Percentiles rank a stretch among this genome's conserved stretches.
phyloP scores from a whole-genome alignment of 306 rosid genomes.

The Vigna nakashimae region DNA sequence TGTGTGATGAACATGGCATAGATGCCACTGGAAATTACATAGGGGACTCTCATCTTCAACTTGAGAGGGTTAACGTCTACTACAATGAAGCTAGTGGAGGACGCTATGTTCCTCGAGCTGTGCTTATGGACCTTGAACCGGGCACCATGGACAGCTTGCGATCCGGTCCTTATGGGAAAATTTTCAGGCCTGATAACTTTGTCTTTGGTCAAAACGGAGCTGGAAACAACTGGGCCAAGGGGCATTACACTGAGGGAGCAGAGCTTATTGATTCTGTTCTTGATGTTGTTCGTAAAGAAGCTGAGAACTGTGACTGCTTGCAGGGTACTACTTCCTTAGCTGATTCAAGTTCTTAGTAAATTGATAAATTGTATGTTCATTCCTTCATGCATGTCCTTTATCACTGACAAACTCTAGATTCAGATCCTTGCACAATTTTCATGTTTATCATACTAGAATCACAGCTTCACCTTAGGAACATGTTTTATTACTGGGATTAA shows the following conservation, averaged over 20 bases:
- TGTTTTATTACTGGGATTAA: not conserved
- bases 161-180: conserved; percentile 76
- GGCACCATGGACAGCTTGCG: conserved; percentile 93
- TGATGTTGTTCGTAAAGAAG: conserved; percentile 92
- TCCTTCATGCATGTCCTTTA: not conserved
- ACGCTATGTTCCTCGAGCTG: conserved; percentile 87
- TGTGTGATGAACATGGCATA: conserved; percentile 90
- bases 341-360: not conserved
- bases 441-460: not conserved
- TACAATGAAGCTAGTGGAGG: conserved; percentile 91
- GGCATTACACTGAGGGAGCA: conserved; percentile 93
- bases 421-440: not conserved
- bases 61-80: conserved; percentile 88
- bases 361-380: not conserved
- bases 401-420: not conserved
- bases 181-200: conserved; percentile 88
- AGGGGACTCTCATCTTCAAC: conserved; percentile 71
- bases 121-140: conserved; percentile 88
- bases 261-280: conserved; percentile 89
- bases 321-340: conserved; percentile 63
- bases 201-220: conserved; percentile 94
- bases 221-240: conserved; percentile 95
- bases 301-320: conserved; percentile 90
- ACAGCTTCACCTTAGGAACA: not conserved
- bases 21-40: conserved; percentile 72